Base-by-base conservation (phyloP, 2,329 filamentous ascomycete species). In the Penicillium sp. region DNA sequence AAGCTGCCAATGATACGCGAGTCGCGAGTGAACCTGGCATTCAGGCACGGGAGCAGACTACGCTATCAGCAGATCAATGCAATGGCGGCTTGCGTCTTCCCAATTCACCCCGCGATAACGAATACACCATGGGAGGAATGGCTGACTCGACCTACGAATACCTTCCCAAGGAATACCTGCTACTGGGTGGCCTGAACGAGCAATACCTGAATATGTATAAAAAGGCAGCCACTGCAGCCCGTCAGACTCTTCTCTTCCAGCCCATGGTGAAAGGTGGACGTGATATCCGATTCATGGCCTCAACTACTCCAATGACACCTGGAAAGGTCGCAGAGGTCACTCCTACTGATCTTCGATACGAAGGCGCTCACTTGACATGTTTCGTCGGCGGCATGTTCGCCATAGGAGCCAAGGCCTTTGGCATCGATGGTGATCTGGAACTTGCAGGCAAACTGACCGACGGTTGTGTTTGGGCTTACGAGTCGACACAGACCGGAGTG, bases 321-420 rank as follows among this genome's bases (percentile, higher is more conserved):
- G 55, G 63, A 12, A 57, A 65, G 27, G 58, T 62, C 31, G 50
- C 52, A 6, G 50, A 55, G 4, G 46, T 62, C 15, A 38, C 54
- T 15, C 21, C 54, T 23, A 21, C 58, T 8, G 51, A 58, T n/a
- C 69, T 82, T 6, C 71, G 77, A 12, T 77, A 82, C 13, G 78
- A 85, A 60, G 77, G 79, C 27, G 79, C 83, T 49, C 84, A 86
- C 67, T 75, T 86, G 15, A 77, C 75, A 25, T 86, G 84, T 71
- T 86, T 83, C 64, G 76, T 80, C 0, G 84, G 84, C 12, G 84
- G 83, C 50, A 86, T 86, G 83, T 81, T 85, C 56, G 83, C 80
- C 0, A 68, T 86, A 0, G 84, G 83, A 29, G 79, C 82, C 42
- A 82, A 80, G 62, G 64, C 86, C 1, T 85, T 86, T 66, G 70